These are phyloP conservation scores for Brassica napus DNA, from an alignment of 345 rosid species.

Conservation along the genomic window DNA sequence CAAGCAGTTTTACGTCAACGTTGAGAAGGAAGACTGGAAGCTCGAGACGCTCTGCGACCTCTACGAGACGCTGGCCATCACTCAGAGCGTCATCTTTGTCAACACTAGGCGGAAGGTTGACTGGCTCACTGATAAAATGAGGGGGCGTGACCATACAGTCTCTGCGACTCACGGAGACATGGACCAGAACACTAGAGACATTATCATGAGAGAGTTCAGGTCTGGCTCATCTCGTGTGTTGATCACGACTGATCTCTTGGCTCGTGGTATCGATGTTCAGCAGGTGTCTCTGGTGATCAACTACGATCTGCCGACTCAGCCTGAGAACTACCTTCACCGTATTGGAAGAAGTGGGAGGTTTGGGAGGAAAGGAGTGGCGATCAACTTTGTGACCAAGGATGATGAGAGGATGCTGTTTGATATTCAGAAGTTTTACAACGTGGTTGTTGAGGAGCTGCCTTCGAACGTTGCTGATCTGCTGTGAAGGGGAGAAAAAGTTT, in stretches of 20 bases:
- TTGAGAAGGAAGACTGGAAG: constrained; percentile 82
- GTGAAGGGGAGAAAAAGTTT: constrained; percentile 29
- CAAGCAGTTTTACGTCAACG: constrained; percentile 68
- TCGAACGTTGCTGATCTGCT: constrained; percentile 61
- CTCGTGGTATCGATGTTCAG: constrained; percentile 78
- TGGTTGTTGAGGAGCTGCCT: constrained; percentile 62
- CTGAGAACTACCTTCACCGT: constrained; percentile 73
- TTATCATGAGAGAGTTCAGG: constrained; percentile 76
- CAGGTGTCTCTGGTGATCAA: constrained; percentile 77
- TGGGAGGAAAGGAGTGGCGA: constrained; percentile 80
- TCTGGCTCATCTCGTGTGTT: constrained; percentile 77
- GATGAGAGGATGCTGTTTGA: constrained; percentile 66
- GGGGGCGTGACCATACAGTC: constrained; percentile 68
- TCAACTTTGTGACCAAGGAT: constrained; percentile 56
- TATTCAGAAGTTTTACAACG: constrained; percentile 63
- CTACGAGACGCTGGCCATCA: constrained; percentile 72
- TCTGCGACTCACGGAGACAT: constrained; percentile 78
- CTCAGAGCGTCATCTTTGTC: constrained; percentile 75
- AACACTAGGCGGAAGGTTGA: constrained; percentile 77
- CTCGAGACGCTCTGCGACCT: constrained; percentile 76
- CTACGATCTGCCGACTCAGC: constrained; percentile 70
- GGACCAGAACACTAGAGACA: constrained; percentile 80
- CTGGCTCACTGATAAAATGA: constrained; percentile 79
- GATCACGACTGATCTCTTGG: constrained; percentile 73
- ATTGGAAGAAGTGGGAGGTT: constrained; percentile 77